Percentiles rank a stretch among this genome's conserved stretches.
These are phyloP conservation scores for Malus hybrid DNA, from an alignment of 331 rosid species.

Conservation along the genomic window DNA sequence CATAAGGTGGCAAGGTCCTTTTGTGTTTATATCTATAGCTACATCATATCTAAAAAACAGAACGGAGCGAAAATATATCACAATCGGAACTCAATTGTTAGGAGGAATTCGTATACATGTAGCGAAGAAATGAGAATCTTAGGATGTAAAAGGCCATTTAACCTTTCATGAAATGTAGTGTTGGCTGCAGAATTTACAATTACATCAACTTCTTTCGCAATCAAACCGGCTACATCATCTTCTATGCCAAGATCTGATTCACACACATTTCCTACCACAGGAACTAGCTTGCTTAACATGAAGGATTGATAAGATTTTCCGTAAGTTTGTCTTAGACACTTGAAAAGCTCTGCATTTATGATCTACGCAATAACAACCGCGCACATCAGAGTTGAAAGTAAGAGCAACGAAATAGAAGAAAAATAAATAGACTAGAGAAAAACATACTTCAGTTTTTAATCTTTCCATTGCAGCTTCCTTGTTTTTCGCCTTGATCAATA, in stretches of 20 bases:
- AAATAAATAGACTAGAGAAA: background rate
- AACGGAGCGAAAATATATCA: background rate
- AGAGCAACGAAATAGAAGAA: background rate
- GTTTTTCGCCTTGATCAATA: conserved; percentile 81
- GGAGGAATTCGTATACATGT: background rate
- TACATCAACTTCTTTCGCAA: conserved; percentile 71
- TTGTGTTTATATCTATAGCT: conserved; percentile 81
- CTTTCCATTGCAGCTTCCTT: conserved; percentile 80
- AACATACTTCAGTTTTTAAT: conserved; percentile 64
- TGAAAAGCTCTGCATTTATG: conserved; percentile 80
- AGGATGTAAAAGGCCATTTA: background rate
- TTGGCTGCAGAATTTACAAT: conserved; percentile 93
- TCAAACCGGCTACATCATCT: conserved; percentile 29
- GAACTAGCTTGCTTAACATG: conserved; percentile 84
- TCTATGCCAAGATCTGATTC: conserved; percentile 72
- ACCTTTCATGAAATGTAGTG: conserved; percentile 96
- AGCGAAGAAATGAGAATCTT: background rate
- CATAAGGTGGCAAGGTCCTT: conserved; percentile 84
- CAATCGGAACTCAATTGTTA: background rate
- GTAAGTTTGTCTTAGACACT: conserved; percentile 59
- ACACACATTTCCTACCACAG: conserved; percentile 76
- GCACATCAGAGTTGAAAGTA: background rate
- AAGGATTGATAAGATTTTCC: conserved; percentile 76
- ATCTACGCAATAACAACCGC: conserved; percentile 37
- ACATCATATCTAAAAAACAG: conserved; percentile 59